Evolutionary conservation across 345 rosid genomes (phyloP).

Genomic region (Linum tenue): DNA sequence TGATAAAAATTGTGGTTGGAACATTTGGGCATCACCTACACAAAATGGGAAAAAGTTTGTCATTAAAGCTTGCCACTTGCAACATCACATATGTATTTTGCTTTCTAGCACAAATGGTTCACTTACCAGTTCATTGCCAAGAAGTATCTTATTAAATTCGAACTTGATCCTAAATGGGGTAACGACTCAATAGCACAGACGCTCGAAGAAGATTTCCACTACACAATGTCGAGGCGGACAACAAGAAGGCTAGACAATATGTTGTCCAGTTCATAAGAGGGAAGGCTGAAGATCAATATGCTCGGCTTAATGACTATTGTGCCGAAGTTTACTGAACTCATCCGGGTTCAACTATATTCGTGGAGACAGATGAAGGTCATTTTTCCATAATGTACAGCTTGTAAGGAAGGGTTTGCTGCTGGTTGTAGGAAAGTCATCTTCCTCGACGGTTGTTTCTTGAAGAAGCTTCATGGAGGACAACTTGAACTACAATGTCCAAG

Average conservation of each 20-base stretch:
- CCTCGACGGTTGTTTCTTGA: background rate
- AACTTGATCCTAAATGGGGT: background rate
- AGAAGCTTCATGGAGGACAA: no score
- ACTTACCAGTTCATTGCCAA: background rate
- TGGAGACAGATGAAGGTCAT: background rate
- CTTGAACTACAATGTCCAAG: no score
- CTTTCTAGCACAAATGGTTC: background rate
- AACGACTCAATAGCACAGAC: background rate
- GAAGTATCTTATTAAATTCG: background rate
- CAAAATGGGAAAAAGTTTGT: background rate
- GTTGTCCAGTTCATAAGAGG: background rate
- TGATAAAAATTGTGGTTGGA: background rate
- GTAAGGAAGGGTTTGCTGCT: no score
- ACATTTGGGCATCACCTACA: background rate
- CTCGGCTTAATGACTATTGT: background rate
- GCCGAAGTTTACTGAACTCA: background rate
- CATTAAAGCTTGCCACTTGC: no score
- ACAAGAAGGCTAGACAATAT: background rate
- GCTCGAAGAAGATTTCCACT: background rate
- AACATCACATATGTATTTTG: background rate
- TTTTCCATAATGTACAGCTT: no score
- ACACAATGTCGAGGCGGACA: background rate
- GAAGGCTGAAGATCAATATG: background rate
- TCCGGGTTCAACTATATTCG: background rate
- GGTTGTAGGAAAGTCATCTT: background rate